Conservation (phyloP, 108 stramenopile genomes). For the Skeletonema menzelii region DNA sequence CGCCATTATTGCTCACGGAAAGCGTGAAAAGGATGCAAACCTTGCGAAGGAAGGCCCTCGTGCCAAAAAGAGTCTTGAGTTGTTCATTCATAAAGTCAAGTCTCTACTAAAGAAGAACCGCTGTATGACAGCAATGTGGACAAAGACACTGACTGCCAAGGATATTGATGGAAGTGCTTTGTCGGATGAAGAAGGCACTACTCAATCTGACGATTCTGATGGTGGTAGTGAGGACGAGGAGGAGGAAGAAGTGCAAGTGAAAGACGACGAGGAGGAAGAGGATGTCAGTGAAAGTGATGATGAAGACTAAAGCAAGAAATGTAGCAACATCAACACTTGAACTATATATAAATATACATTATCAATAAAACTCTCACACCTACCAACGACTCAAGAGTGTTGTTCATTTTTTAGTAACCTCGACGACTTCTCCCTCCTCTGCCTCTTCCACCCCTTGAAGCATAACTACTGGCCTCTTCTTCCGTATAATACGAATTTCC, state of each 20-base stretch:
- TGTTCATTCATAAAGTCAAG: conserved; percentile 55
- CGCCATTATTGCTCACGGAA: conserved; percentile 46
- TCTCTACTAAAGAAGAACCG: conserved; percentile 46
- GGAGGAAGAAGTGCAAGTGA: not conserved
- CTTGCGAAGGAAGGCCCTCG: conserved; percentile 51
- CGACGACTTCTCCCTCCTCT: not conserved
- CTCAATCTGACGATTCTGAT: not conserved
- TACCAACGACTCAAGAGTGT: not conserved
- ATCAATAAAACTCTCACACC: not conserved
- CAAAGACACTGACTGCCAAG: not conserved
- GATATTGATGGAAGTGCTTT: conserved; percentile 1
- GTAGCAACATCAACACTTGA: not conserved
- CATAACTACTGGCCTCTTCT: not conserved
- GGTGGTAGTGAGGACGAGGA: not conserved
- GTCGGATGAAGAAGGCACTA: not conserved
- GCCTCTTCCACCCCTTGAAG: not conserved
- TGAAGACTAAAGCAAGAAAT: not conserved
- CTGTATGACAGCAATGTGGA: conserved; percentile 47
- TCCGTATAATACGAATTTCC: not conserved
- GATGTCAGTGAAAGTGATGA: conserved; percentile 3
- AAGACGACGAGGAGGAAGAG: not conserved
- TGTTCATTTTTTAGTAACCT: not conserved
- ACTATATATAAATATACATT: not conserved
- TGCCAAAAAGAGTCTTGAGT: conserved; percentile 47
- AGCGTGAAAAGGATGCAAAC: conserved; percentile 45